Evolutionary conservation across 129 eudicot species (phyloP), one percentile per base, ranked within the genome.

Genomic region (Pulicaria dysenterica): DNA sequence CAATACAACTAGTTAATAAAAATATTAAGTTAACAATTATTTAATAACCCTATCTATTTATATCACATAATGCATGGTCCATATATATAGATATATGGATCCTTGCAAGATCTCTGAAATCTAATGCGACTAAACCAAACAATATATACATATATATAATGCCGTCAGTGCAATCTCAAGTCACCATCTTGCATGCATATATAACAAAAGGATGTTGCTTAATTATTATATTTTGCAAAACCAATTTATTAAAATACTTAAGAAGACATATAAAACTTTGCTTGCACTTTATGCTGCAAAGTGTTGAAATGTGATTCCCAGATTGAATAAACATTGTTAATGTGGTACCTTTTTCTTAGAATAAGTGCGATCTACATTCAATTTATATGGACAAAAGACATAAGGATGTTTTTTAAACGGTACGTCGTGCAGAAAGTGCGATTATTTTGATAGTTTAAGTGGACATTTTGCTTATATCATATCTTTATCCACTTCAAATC

Each of bases 151-250:
- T 41, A 58, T 34, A 72, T 42, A 64, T 51, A 51, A 75, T 58
- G 68, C 75, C 70, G 70, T 48, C 36, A 62, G 75, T 77, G 76
- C 76, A 69, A 69, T 77, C 48, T 69, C 64, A 59, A 77, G 81
- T 77, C 81, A 77, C 81, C 75, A 77, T 65, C 81, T 69, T 69
- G 81, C 81, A 77, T 76, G 31, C 62, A 77, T 34, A 58, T n/a
- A 19, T 24, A 24, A 24, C 31, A 24, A 43, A 75, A 76, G 61
- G 63, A 8, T 41, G 58, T 58, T 15, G 15, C 40, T 31, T 15
- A n/a, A 19, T 31, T 43, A 39, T 44, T 74, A 37, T 8, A 7
- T 58, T 47, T 69, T n/a, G n/a, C 13, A 31, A 58, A 5, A 77
- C 13, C 7, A 16, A 8, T 37, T 58, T 48, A 77, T 68, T 69